phyloP scores from a whole-genome alignment of 208 protist genomes.

The Acanthamoeba lenticulata region DNA sequence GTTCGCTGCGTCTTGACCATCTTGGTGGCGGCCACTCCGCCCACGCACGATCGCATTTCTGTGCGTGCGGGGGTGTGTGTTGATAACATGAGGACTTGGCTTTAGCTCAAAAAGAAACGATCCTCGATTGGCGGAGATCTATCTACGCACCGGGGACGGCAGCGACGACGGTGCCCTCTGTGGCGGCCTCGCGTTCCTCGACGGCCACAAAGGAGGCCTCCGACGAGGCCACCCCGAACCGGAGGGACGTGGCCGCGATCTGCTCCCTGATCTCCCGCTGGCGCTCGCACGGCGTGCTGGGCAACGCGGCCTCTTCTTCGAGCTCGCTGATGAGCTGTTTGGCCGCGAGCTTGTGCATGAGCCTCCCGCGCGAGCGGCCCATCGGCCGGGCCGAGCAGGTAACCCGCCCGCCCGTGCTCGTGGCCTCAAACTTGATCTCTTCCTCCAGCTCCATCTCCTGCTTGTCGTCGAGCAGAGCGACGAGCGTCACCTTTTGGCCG shows the following conservation, averaged over 20 bases:
- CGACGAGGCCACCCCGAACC: not conserved
- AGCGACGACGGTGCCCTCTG: not conserved
- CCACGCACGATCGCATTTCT: not conserved
- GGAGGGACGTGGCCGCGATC: not conserved
- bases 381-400: not conserved
- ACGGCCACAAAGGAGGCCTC: slow-evolving; percentile 17
- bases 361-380: not conserved
- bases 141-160: not conserved
- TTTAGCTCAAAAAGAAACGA: too few species aligned
- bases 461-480: slow-evolving; percentile 9
- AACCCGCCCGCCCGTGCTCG: not conserved
- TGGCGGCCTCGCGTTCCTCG: slow-evolving; percentile 12
- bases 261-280: not conserved
- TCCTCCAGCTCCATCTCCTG: too few species aligned
- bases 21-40: not conserved
- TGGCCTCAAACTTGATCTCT: not conserved
- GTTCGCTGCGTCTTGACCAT: not conserved
- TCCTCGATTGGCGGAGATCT: too few species aligned
- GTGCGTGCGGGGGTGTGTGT: not conserved
- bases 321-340: not conserved
- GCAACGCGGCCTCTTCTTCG: not conserved
- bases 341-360: not conserved
- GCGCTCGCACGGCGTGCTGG: not conserved
- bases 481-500: not conserved
- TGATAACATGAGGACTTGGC: not conserved